These are phyloP conservation scores for Geotrichum restrictum DNA, from an alignment of 1,139 yeast species.

Conservation along the genomic window DNA sequence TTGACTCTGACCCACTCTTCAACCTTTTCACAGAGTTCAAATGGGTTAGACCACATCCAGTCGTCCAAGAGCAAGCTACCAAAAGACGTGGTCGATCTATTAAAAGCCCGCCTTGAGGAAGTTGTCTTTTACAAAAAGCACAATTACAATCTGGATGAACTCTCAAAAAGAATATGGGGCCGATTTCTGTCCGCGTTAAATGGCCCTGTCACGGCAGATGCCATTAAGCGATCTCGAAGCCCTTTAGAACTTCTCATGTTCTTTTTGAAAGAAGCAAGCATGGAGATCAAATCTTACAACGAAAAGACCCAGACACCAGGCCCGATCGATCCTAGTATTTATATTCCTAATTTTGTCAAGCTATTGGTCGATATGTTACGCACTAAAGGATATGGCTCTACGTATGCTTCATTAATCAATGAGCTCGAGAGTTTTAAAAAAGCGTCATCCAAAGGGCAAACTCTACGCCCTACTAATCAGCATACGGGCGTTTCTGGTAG, in stretches of 20 bases:
- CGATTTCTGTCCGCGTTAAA: slow-evolving; percentile 16
- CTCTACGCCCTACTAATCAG: slow-evolving; percentile 15
- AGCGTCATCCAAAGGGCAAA: slow-evolving; percentile 17
- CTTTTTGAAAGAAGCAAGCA: slow-evolving; percentile 62
- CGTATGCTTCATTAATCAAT: slow-evolving; percentile 30
- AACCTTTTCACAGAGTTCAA: background rate
- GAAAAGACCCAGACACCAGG: slow-evolving; percentile 25
- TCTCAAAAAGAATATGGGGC: slow-evolving; percentile 22
- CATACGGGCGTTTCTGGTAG: background rate
- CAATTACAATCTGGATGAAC: slow-evolving; percentile 17
- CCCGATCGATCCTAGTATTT: slow-evolving; percentile 45
- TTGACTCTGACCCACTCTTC: background rate
- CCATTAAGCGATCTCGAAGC: slow-evolving; percentile 42
- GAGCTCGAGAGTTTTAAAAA: slow-evolving; percentile 35
- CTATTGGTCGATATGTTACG: slow-evolving; percentile 50
- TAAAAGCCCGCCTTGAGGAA: background rate
- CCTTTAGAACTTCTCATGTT: slow-evolving; percentile 64
- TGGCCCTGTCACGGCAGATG: slow-evolving; percentile 9
- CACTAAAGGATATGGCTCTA: slow-evolving; percentile 34
- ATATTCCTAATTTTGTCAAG: slow-evolving; percentile 55
- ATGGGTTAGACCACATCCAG: slow-evolving; percentile 5
- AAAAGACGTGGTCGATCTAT: slow-evolving; percentile 11
- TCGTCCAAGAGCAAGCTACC: slow-evolving; percentile 14
- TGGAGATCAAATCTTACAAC: slow-evolving; percentile 43
- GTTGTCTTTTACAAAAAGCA: background rate